Conservation (phyloP, 1,139 yeast species). For the Zygoascus sp. region DNA sequence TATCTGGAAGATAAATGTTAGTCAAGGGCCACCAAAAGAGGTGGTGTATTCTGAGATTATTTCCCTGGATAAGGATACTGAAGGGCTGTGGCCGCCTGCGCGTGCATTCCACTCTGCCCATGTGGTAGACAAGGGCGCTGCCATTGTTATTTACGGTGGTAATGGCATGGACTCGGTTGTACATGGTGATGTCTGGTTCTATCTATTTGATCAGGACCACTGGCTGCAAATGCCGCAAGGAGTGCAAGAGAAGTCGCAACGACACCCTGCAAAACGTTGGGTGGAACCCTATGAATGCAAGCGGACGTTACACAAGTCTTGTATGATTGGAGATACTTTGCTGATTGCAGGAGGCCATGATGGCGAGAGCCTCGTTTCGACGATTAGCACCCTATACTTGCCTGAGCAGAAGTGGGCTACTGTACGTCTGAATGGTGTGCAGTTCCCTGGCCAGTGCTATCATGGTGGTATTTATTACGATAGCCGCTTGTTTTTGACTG, state of each 20-base stretch:
- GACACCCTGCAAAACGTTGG: background rate
- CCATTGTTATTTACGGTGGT: slow-evolving; percentile 25
- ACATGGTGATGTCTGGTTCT: slow-evolving; percentile 24
- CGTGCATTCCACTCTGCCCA: slow-evolving; percentile 26
- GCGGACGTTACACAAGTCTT: slow-evolving; percentile 22
- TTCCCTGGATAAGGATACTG: slow-evolving; percentile 23
- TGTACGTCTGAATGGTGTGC: slow-evolving; percentile 21
- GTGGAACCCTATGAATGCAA: slow-evolving; percentile 9
- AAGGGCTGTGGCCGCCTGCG: slow-evolving; percentile 22
- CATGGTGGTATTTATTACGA: slow-evolving; percentile 23
- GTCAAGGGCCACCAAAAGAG: slow-evolving; percentile 12
- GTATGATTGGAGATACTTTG: slow-evolving; percentile 21
- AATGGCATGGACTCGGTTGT: slow-evolving; percentile 16
- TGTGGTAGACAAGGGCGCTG: slow-evolving; percentile 12
- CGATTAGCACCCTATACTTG: slow-evolving; percentile 20
- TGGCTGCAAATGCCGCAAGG: slow-evolving; percentile 18
- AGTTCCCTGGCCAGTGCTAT: slow-evolving; percentile 23
- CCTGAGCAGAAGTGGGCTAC: slow-evolving; percentile 21
- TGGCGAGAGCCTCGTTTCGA: slow-evolving; percentile 20
- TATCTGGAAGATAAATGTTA: slow-evolving; percentile 23
- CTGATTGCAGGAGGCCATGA: slow-evolving; percentile 26
- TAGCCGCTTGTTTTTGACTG: slow-evolving; percentile 22
- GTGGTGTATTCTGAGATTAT: slow-evolving; percentile 20
- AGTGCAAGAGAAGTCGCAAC: background rate
- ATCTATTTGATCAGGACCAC: slow-evolving; percentile 18